Evolutionary conservation across 257 asterid species (phyloP).

Genomic region (Scutellaria minor): DNA sequence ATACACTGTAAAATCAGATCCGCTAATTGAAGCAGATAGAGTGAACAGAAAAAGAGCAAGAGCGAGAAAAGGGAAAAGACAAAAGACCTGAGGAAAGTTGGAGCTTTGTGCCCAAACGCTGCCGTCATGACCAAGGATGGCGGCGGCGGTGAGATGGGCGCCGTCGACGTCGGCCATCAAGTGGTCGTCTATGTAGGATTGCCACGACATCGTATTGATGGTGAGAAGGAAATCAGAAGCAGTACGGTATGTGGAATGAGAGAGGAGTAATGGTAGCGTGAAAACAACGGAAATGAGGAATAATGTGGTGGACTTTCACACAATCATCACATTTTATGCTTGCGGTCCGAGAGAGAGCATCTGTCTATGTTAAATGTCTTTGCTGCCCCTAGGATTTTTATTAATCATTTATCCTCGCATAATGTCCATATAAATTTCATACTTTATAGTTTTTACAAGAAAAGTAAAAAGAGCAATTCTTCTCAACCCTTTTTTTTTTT

Average conservation of each 20-base stretch:
- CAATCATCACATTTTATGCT: slow-evolving; percentile 42
- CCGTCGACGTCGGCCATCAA: slow-evolving; percentile 63
- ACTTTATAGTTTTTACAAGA: no score
- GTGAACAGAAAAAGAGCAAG: no score
- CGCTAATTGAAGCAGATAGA: no score
- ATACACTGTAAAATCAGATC: no score
- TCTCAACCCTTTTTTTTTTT: no score
- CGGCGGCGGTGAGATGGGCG: slow-evolving; percentile 52
- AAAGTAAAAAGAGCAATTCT: no score
- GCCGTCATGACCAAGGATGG: slow-evolving; percentile 61
- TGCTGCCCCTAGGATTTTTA: slow-evolving; percentile 28
- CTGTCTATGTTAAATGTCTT: slow-evolving; percentile 9
- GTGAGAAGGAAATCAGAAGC: not conserved
- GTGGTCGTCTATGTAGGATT: slow-evolving; percentile 61
- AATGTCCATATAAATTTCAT: not conserved
- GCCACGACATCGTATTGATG: slow-evolving; percentile 57
- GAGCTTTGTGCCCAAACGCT: slow-evolving; percentile 65
- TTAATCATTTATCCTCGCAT: not conserved
- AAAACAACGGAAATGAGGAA: slow-evolving; percentile 39
- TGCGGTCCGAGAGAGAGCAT: slow-evolving; percentile 33
- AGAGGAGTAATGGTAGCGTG: slow-evolving; percentile 39
- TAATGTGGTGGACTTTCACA: slow-evolving; percentile 39
- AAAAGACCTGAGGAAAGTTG: slow-evolving; percentile 48
- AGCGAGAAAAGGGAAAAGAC: no score
- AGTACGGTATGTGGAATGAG: not conserved